Base-by-base conservation (phyloP, 2,329 filamentous ascomycete genomes). In the Exophiala mesophila region DNA sequence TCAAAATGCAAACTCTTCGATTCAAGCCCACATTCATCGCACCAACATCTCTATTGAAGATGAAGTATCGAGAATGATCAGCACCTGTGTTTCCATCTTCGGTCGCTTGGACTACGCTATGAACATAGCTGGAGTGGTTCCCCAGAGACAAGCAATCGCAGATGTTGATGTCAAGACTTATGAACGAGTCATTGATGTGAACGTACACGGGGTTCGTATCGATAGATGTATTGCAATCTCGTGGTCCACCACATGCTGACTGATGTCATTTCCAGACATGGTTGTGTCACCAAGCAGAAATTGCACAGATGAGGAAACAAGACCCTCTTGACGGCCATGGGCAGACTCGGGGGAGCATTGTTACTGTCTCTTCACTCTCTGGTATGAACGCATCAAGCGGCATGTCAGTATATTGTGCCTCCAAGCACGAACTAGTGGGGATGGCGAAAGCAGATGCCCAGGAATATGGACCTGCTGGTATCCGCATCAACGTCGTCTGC, bases 81-180 rank as follows among this genome's bases (percentile, higher is more conserved):
- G 31, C 12, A 15, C 13, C 3, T 31, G 23, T 16, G 40, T 42
- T 10, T 21, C 21, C 7, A 15, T 8, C 6, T 74, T 74, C 44
- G 60, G 60, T 0, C 67, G 75, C 4, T 54, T 80, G 2, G 76
- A 79, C 53, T 79, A 78, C 53, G 69, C 68, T 0, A 69, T 78
- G 5, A 74, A 74, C 42, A 76, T 74, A 37, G 76, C 76, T 0
- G 76, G 76, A 0, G 65, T 78, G 3, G 53, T 74, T 2, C 69
- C 70, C 3, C 57, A 61, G 3, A 56, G 63, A 5, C 59, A 65
- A 28, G 61, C 66, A 10, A 69, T 69, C 1, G 52, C 66, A 18
- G 74, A 78, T 31, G 73, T 68, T n/a, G 55, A 64, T 0, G 57
- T 65, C 0, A 63, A 64, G 1, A 63, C 63, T 5, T 80, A 78